Base-by-base conservation (phyloP, 208 protist species). In the Kentomonas sorsogonicus region DNA sequence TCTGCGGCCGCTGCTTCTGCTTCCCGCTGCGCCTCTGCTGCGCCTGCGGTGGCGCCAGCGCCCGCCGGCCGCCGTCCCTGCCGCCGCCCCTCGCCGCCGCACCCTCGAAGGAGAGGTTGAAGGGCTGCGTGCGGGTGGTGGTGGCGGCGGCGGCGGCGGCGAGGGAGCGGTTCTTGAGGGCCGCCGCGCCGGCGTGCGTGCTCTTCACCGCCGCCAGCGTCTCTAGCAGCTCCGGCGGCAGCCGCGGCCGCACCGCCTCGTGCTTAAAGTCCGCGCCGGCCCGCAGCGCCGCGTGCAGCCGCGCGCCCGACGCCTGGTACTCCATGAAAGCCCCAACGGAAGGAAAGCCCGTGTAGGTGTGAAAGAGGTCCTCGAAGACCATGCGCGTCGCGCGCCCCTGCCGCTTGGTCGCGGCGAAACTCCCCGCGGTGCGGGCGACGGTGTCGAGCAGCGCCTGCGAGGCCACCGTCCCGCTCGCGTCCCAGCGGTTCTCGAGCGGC, bases 291-390 rank as follows among this genome's bases (percentile, higher is more conserved):
- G 45, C 55, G 65, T 85, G 67, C 34, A 93, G 62, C 27, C 46
- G 47, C 0, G 59, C 60, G 5, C 76, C 81, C 10, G 66, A 62
- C 23, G 63, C 39, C 62, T 84, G 77, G n/a, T 88, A 45, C 15
- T 38, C 25, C n/a, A 68, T 43, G 22, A 93, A 83, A 0, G 39
- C 58, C 2, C 59, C 55, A 22, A 68, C 66, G 2, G 77, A 69
- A 11, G 46, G 41, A n/a, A 73, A 66, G 20, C 82, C 86, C 6
- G 71, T 81, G 57, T 85, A 89, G 27, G 81, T 82, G 66, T 60
- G 66, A 30, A 93, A 71, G 39, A 83, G 52, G 45, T 83, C 76
- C 53, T 87, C 68, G 11, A 87, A 57, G 10, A 83, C 55, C 18
- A 53, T 60, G 29, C 53, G 52, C 3, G 75, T 78, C 53, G 51